These are phyloP conservation scores for Boletus patriciae DNA, from an alignment of 768 basidiomycete genomes.

Conservation along the genomic window DNA sequence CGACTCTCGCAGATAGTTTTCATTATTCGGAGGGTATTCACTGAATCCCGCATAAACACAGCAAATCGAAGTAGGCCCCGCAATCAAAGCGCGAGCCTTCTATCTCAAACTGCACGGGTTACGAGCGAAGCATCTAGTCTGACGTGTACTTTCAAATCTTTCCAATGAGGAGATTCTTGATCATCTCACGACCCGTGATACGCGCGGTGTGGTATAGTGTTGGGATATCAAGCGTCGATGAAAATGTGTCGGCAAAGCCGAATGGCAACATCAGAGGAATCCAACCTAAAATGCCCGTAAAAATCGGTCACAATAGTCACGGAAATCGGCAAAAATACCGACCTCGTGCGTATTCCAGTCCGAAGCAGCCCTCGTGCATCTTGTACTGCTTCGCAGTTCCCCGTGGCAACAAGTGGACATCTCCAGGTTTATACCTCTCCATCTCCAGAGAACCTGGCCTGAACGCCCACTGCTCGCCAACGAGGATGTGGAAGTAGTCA, in stretches of 20 bases:
- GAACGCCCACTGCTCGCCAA: slow-evolving; percentile 96
- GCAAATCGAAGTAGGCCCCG: background rate
- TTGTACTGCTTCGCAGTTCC: slow-evolving; percentile 95
- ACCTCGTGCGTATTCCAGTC: slow-evolving; percentile 94
- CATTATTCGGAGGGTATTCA: background rate
- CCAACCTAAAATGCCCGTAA: slow-evolving; percentile 65
- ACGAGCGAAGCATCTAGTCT: background rate
- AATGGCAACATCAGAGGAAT: slow-evolving; percentile 97
- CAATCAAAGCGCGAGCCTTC: background rate
- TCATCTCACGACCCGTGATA: slow-evolving; percentile 82
- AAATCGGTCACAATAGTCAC: background rate
- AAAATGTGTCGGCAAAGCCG: slow-evolving; percentile 80
- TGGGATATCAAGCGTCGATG: slow-evolving; percentile 85
- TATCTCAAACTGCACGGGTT: background rate
- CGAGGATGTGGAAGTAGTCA: slow-evolving; percentile 95
- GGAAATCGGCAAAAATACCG: slow-evolving; percentile 18
- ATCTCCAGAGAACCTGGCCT: slow-evolving; percentile 74
- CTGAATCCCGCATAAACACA: background rate
- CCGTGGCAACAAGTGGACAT: slow-evolving; percentile 79
- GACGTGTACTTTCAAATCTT: slow-evolving; percentile 64
- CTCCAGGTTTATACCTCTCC: slow-evolving; percentile 84
- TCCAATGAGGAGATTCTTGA: slow-evolving; percentile 75
- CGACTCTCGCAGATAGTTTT: background rate
- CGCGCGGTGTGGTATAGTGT: slow-evolving; percentile 77
- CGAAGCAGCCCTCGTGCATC: slow-evolving; percentile 95